Evolutionary conservation across 2,329 filamentous ascomycete species (phyloP).

Genomic region (Ascochyta rabiei): DNA sequence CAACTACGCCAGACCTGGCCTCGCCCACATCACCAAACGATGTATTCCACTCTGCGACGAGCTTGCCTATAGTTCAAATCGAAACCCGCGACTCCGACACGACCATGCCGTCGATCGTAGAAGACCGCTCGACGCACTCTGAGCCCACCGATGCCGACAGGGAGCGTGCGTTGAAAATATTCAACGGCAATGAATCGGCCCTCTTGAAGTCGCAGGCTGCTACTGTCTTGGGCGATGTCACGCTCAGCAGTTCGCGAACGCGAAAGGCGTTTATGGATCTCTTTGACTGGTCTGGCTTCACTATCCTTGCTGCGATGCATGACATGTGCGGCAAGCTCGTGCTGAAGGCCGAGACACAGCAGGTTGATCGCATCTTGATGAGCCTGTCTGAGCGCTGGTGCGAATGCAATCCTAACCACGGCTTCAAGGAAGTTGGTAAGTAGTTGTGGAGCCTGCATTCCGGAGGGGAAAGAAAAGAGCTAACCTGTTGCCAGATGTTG

Average conservation of each 20-base stretch:
- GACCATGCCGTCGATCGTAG: slow-evolving; percentile 44
- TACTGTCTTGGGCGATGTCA: slow-evolving; percentile 81
- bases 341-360: slow-evolving; percentile 90
- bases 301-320: slow-evolving; percentile 78
- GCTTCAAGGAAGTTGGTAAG: slow-evolving; percentile 86
- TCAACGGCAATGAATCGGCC: slow-evolving; percentile 81
- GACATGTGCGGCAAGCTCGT: slow-evolving; percentile 81
- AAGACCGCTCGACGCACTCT: slow-evolving; percentile 34
- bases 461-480: slow-evolving; percentile 25
- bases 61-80: slow-evolving; percentile 58
- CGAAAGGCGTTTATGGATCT: slow-evolving; percentile 86
- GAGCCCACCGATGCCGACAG: slow-evolving; percentile 70
- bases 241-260: slow-evolving; percentile 59
- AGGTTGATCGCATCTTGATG: slow-evolving; percentile 92
- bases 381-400: slow-evolving; percentile 91
- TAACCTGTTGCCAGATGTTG: slow-evolving; percentile 70
- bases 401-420: slow-evolving; percentile 88
- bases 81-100: slow-evolving; percentile 53
- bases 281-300: slow-evolving; percentile 83
- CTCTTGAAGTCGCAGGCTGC: slow-evolving; percentile 80
- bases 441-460: slow-evolving; percentile 12
- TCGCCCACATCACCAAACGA: slow-evolving; percentile 52
- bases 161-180: slow-evolving; percentile 81
- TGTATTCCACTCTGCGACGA: slow-evolving; percentile 56
- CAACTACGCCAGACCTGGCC: slow-evolving; percentile 38